Percentiles rank a stretch among this genome's conserved stretches.
These are phyloP conservation scores for Russula compacta DNA, from an alignment of 768 basidiomycete species.

Conservation along the genomic window DNA sequence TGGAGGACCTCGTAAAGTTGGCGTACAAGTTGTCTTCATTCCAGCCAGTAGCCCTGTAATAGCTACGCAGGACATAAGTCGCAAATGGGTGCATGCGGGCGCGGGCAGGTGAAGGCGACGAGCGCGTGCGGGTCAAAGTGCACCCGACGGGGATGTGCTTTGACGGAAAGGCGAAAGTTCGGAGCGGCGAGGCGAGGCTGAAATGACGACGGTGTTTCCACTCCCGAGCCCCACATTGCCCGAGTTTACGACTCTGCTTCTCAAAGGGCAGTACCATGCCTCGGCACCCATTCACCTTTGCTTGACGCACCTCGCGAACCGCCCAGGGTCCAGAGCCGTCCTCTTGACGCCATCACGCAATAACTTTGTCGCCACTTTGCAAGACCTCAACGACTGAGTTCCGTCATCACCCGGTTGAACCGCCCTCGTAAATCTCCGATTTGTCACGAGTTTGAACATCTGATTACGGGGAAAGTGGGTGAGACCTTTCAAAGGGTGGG, in stretches of 20 bases:
- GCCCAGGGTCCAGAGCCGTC: slow-evolving; percentile 32
- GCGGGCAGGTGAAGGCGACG: background rate
- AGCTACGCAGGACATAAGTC: slow-evolving; percentile 78
- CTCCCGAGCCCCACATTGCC: slow-evolving; percentile 41
- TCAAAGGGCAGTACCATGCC: slow-evolving; percentile 53
- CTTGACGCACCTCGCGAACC: slow-evolving; percentile 37
- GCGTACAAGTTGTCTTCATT: slow-evolving; percentile 93
- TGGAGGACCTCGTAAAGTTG: slow-evolving; percentile 82
- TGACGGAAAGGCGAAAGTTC: no score
- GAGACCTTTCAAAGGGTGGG: slow-evolving; percentile 32
- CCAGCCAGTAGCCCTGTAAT: slow-evolving; percentile 92
- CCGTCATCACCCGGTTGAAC: slow-evolving; percentile 38
- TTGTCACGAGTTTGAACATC: slow-evolving; percentile 46
- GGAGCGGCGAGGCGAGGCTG: background rate
- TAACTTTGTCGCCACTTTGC: slow-evolving; percentile 35
- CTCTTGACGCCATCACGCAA: slow-evolving; percentile 47
- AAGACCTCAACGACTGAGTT: slow-evolving; percentile 44
- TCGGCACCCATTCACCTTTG: slow-evolving; percentile 65
- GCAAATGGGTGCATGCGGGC: slow-evolving; percentile 70
- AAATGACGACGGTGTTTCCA: slow-evolving; percentile 31
- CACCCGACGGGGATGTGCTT: no score
- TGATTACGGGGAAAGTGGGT: slow-evolving; percentile 41
- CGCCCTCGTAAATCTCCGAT: slow-evolving; percentile 43
- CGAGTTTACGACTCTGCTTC: slow-evolving; percentile 45
- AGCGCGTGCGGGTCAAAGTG: no score